Conservation (phyloP, 768 basidiomycete genomes). For the Astraeus odoratus region DNA sequence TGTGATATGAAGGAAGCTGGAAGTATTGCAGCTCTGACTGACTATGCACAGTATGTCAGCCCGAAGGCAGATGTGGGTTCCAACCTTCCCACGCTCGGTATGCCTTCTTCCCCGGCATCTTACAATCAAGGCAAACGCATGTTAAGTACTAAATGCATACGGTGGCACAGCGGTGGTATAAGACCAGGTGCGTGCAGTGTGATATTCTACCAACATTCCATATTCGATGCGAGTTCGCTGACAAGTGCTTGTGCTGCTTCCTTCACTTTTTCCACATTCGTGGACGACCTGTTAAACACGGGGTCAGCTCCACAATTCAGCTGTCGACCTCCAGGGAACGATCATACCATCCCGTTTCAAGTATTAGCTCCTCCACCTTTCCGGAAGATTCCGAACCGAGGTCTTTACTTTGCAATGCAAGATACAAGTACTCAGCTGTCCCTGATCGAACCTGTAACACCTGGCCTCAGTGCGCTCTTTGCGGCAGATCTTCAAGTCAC, state of each 20-base stretch:
- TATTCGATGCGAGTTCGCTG: conserved; percentile 28
- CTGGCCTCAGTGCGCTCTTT: conserved; percentile 5
- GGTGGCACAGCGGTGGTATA: not conserved
- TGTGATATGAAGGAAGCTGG: conserved; percentile 3
- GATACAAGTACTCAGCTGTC: conserved; percentile 78
- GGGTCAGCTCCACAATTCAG: conserved; percentile 18
- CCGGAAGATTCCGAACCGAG: conserved; percentile 57
- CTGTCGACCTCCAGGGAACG: conserved; percentile 2
- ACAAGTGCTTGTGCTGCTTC: conserved; percentile 37
- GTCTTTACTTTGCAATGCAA: conserved; percentile 66
- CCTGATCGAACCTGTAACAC: conserved; percentile 63
- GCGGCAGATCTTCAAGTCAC: conserved; percentile 17
- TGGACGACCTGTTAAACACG: conserved; percentile 42
- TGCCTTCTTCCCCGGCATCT: conserved; percentile 6
- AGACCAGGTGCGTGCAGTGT: not conserved
- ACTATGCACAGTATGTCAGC: conserved; percentile 6
- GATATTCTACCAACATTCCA: conserved; percentile 18
- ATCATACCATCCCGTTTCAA: conserved; percentile 79
- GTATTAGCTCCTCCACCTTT: conserved; percentile 52
- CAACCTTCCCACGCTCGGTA: conserved; percentile 22
- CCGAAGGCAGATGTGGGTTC: conserved; percentile 2
- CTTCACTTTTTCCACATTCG: conserved; percentile 31
- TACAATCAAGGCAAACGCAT: not conserved
- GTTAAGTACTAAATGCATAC: not conserved
- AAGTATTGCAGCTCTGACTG: conserved; percentile 3